Percentiles rank a stretch among this genome's conserved stretches.
Conservation (phyloP, 164 flowering plant genomes). For the Kalanchoe fedtschenkoi region DNA sequence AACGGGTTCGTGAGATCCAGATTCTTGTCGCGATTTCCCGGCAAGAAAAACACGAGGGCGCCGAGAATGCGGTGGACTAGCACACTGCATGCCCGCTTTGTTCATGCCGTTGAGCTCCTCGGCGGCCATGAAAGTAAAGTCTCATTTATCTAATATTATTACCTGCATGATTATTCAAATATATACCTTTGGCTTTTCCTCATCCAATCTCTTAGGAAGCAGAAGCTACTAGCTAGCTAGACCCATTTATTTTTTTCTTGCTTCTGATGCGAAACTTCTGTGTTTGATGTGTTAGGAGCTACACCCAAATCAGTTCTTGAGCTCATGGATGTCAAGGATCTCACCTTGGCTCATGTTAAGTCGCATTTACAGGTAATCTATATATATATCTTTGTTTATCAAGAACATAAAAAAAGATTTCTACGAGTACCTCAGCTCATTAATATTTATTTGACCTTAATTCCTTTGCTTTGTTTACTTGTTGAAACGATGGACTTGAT, state of each 20-base stretch:
- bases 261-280: neutral
- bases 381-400: neutral
- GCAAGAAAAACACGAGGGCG: conserved; percentile 76
- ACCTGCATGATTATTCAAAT: too few species aligned
- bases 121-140: conserved; percentile 96
- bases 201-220: too few species aligned
- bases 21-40: conserved; percentile 61
- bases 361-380: conserved; percentile 97
- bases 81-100: conserved; percentile 88
- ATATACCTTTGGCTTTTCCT: neutral
- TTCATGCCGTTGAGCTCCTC: conserved; percentile 91
- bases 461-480: neutral
- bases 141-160: neutral
- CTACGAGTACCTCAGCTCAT: too few species aligned
- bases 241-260: too few species aligned
- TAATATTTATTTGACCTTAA: too few species aligned
- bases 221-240: too few species aligned
- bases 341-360: conserved; percentile 94
- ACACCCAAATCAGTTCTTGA: conserved; percentile 98
- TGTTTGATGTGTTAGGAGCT: conserved; percentile 53
- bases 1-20: conserved; percentile 61
- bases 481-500: neutral
- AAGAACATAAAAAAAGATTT: neutral
- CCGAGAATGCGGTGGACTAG: conserved; percentile 98
- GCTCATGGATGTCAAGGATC: conserved; percentile 99